Evolutionary conservation across 2,329 filamentous ascomycete species (phyloP), one percentile per base, ranked within the genome.

Genomic region (Graphium sp.): DNA sequence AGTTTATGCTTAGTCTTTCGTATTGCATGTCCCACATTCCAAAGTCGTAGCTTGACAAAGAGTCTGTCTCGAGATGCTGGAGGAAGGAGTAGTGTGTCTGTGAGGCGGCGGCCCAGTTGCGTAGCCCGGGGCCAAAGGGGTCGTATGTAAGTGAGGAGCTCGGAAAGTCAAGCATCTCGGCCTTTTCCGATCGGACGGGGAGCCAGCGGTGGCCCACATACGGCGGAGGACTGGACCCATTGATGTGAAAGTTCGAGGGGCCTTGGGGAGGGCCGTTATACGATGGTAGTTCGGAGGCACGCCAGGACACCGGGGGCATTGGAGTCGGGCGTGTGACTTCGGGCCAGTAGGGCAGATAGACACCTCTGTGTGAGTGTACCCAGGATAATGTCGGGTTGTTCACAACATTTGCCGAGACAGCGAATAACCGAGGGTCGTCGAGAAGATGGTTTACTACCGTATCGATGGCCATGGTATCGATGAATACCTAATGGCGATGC

Each of bases 391-490:
- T 51, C 11, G 62, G 64, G 27, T 65, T 60, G 34, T 71, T 71
- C 36, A 70, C 48, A 13, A 72, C 51, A 35, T 71, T 69, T 27
- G 63, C 63, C 3, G 62, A 64, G 10, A 70, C 58, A 25, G 60
- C 47, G 35, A 56, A 57, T 16, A 55, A 55, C 22, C 64, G 54
- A 6, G 63, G 60, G 18, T 67, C 53, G 5, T 56, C 49, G 27
- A 64, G 42, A 35, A 60, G 61, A 13, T 60, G 63, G 35, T 61
- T 59, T 17, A 68, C 53, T 6, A 72, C 50, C 4, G 62, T 58
- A 3, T 62, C 55, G 27, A 73, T 64, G 34, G 41, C 52, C 34
- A 37, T 43, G 22, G 53, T 48, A 24, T 50, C 48, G 37, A 52
- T 45, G 21, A 46, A 52, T 7, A 52, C 46, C 49, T 51, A 34